Conservation (phyloP, 768 basidiomycete species). For the Trametes punicea region DNA sequence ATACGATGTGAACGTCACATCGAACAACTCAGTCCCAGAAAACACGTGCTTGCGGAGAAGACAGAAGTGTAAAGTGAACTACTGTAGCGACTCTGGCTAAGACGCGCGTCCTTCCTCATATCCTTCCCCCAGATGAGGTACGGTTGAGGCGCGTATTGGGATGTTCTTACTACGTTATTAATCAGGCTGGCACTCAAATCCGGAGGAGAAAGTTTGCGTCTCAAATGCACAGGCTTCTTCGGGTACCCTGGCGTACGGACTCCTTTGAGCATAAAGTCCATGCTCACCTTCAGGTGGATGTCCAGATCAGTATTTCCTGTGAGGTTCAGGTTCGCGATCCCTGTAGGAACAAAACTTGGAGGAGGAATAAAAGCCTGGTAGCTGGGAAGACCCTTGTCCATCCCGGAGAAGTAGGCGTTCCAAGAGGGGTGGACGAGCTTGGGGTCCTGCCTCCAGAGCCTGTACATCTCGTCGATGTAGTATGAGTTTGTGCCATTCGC, state of each 20-base stretch:
- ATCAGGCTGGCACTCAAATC: too few species aligned
- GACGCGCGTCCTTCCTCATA: too few species aligned
- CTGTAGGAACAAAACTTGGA: slow-evolving; percentile 71
- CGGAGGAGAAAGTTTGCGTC: too few species aligned
- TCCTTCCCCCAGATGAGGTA: too few species aligned
- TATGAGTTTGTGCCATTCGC: slow-evolving; percentile 96
- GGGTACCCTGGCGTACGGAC: background rate
- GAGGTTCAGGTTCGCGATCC: slow-evolving; percentile 54
- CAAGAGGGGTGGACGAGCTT: slow-evolving; percentile 90
- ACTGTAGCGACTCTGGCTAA: too few species aligned
- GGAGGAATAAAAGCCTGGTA: slow-evolving; percentile 82
- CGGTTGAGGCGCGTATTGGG: too few species aligned
- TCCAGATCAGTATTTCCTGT: slow-evolving; percentile 74
- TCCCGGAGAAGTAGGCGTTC: slow-evolving; percentile 89
- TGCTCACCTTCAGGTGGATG: slow-evolving; percentile 86
- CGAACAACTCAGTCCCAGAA: too few species aligned
- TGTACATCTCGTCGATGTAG: slow-evolving; percentile 98
- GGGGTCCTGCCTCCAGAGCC: slow-evolving; percentile 85
- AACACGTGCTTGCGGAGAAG: too few species aligned
- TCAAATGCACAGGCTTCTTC: background rate
- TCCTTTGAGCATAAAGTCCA: background rate
- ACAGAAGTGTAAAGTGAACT: too few species aligned
- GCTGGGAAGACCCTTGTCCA: slow-evolving; percentile 82
- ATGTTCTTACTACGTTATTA: too few species aligned
- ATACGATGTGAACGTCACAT: too few species aligned